Conservation (phyloP, 2,329 filamentous ascomycete species). For the Tolypocladium ophioglossoides region DNA sequence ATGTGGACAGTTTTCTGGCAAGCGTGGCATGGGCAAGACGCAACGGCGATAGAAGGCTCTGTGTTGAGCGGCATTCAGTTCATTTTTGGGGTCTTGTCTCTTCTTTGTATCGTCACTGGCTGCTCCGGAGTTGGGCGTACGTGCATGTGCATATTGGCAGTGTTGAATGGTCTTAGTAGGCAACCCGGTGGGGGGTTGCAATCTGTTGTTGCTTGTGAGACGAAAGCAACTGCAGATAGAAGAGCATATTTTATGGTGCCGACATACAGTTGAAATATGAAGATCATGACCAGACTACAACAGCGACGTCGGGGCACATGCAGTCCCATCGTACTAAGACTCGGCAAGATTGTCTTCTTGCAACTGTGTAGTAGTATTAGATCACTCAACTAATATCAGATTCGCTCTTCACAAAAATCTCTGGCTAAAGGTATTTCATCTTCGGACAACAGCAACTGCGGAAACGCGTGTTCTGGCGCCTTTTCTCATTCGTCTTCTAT, state of each 20-base stretch:
- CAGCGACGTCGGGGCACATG: not conserved
- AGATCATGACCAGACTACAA: not conserved
- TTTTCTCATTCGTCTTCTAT: not conserved
- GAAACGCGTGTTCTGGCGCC: not conserved
- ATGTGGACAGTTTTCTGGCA: slow-evolving; percentile 62
- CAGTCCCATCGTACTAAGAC: not conserved
- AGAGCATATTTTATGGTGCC: not conserved
- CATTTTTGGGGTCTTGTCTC: slow-evolving; percentile 2
- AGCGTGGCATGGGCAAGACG: slow-evolving; percentile 89
- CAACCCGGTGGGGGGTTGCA: not conserved
- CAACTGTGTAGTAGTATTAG: not conserved
- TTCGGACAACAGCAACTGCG: not conserved
- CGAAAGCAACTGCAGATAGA: not conserved
- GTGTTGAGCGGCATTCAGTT: not conserved
- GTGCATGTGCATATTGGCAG: slow-evolving; percentile 1
- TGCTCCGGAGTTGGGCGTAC: slow-evolving; percentile 20
- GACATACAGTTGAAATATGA: not conserved
- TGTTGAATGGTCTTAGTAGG: not conserved
- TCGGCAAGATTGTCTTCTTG: not conserved
- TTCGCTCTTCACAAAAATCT: not conserved
- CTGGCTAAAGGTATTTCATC: not conserved
- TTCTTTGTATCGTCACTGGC: slow-evolving; percentile 11
- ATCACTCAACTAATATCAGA: not conserved
- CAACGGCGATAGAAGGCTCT: slow-evolving; percentile 47
- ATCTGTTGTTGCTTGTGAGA: not conserved